Percentiles rank a stretch among this genome's conserved stretches.
phyloP scores from a whole-genome alignment of 2,329 filamentous ascomycete genomes.

The Graphilbum ipis-grandicollis region DNA sequence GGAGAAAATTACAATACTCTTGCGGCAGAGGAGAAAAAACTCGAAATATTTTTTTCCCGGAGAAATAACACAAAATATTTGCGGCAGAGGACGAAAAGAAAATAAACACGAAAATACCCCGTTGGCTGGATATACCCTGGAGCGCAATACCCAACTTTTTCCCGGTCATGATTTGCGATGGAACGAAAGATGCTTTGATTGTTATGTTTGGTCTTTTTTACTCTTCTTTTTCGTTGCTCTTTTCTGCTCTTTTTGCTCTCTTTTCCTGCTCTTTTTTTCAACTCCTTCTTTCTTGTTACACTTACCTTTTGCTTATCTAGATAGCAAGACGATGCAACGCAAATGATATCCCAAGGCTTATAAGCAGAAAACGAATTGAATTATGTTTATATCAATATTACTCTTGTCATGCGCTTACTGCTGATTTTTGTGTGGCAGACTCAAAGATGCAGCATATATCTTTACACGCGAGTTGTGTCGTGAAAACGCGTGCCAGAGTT shows the following conservation, averaged over 20 bases:
- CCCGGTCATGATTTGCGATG: conserved; percentile 7
- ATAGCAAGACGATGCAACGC: conserved; percentile 6
- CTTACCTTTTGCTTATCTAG: conserved; percentile 1
- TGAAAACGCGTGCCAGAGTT: no score
- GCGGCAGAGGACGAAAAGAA: conserved; percentile 3
- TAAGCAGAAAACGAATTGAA: conserved; percentile 5
- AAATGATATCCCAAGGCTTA: conserved; percentile 8
- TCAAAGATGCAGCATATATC: no score
- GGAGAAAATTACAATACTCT: no score
- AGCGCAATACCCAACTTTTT: conserved; percentile 29
- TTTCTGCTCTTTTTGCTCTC: neutral
- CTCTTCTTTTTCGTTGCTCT: neutral
- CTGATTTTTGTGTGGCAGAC: no score
- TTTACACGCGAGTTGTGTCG: no score
- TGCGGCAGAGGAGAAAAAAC: no score
- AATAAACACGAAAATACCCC: conserved; percentile 25
- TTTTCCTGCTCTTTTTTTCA: neutral
- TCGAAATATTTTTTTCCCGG: no score
- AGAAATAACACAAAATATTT: no score
- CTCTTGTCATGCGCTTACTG: no score
- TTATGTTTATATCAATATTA: no score
- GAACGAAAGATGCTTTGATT: conserved; percentile 4
- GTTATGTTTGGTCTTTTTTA: neutral
- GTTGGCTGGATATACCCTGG: conserved; percentile 48
- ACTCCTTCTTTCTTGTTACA: neutral